Evolutionary conservation across 2,329 filamentous ascomycete genomes (phyloP).

Genomic region (Thelonectria olida): DNA sequence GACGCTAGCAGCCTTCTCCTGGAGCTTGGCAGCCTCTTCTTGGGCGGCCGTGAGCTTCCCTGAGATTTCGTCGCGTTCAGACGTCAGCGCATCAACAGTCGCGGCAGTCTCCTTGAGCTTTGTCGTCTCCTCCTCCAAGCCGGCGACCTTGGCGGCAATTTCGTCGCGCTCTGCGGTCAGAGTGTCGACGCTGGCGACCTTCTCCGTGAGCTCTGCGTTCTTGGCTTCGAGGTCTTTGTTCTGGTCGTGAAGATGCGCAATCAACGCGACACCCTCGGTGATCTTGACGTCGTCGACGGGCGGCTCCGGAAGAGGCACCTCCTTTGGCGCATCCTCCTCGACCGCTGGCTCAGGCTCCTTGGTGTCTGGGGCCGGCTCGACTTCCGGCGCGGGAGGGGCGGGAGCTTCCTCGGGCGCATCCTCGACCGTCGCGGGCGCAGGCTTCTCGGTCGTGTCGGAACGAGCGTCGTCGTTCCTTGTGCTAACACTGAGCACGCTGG

Average conservation of each 20-base stretch:
- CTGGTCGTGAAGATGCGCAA: slow-evolving; percentile 24
- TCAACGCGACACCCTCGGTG: slow-evolving; percentile 7
- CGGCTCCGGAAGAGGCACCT: slow-evolving; percentile 12
- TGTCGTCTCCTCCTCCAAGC: slow-evolving; percentile 23
- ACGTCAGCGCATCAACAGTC: slow-evolving; percentile 7
- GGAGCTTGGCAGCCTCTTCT: slow-evolving; percentile 27
- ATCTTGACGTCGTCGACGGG: slow-evolving; percentile 13
- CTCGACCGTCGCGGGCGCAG: slow-evolving; percentile 23
- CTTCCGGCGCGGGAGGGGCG: slow-evolving; percentile 19
- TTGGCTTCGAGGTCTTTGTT: slow-evolving; percentile 19
- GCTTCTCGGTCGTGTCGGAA: slow-evolving; percentile 38
- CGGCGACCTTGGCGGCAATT: slow-evolving; percentile 28
- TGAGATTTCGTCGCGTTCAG: slow-evolving; percentile 15
- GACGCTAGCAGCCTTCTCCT: slow-evolving; percentile 22
- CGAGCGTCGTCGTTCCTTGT: slow-evolving; percentile 25
- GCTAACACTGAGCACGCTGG: slow-evolving; percentile 12
- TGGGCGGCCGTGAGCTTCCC: slow-evolving; percentile 18
- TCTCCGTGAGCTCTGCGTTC: slow-evolving; percentile 33
- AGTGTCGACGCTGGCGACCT: slow-evolving; percentile 21
- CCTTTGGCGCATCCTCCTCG: slow-evolving; percentile 3
- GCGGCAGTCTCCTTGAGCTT: slow-evolving; percentile 18
- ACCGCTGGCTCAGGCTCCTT: slow-evolving; percentile 11
- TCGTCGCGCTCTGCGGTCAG: slow-evolving; percentile 29
- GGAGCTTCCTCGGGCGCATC: slow-evolving; percentile 3
- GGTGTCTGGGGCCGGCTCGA: slow-evolving; percentile 6